These are phyloP conservation scores for Pseudopyricularia cyperi DNA, from an alignment of 2,329 filamentous ascomycete genomes.

Conservation along the genomic window DNA sequence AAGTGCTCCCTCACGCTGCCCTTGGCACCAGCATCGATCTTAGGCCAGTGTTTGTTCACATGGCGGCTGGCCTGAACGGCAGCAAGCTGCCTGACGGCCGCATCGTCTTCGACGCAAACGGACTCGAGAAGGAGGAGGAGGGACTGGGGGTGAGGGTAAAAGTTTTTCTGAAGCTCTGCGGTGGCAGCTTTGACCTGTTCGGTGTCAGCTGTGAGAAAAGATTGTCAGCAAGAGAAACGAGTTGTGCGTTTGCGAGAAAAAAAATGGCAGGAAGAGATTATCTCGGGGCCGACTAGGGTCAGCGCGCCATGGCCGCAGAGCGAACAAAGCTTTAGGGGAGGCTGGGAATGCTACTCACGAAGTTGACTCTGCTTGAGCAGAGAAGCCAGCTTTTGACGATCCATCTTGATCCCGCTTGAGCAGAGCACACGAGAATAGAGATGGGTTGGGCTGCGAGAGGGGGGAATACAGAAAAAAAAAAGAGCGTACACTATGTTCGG, in stretches of 20 bases:
- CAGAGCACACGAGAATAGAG: neutral
- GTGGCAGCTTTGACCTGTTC: slow-evolving; percentile 83
- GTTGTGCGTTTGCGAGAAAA: neutral
- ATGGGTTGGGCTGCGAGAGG: neutral
- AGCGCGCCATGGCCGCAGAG: slow-evolving; percentile 2
- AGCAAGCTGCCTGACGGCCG: slow-evolving; percentile 73
- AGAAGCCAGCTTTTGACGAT: slow-evolving; percentile 71
- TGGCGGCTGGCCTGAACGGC: slow-evolving; percentile 80
- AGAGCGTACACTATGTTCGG: neutral
- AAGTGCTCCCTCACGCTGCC: slow-evolving; percentile 68
- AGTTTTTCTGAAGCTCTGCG: slow-evolving; percentile 80
- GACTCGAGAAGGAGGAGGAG: slow-evolving; percentile 81
- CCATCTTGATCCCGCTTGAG: slow-evolving; percentile 35
- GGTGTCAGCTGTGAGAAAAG: slow-evolving; percentile 56
- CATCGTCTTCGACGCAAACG: slow-evolving; percentile 62
- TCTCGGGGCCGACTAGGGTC: slow-evolving; percentile 4
- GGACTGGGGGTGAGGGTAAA: slow-evolving; percentile 75
- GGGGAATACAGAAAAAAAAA: neutral
- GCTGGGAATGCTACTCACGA: slow-evolving; percentile 46
- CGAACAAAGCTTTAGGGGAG: slow-evolving; percentile 4
- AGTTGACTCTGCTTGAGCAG: slow-evolving; percentile 80
- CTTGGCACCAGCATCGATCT: slow-evolving; percentile 63
- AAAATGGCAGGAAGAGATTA: slow-evolving; percentile 3
- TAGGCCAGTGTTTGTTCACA: slow-evolving; percentile 74
- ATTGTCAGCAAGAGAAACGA: slow-evolving; percentile 17